Evolutionary conservation across 2,329 filamentous ascomycete species (phyloP).

Genomic region (Xylariaceae sp.): DNA sequence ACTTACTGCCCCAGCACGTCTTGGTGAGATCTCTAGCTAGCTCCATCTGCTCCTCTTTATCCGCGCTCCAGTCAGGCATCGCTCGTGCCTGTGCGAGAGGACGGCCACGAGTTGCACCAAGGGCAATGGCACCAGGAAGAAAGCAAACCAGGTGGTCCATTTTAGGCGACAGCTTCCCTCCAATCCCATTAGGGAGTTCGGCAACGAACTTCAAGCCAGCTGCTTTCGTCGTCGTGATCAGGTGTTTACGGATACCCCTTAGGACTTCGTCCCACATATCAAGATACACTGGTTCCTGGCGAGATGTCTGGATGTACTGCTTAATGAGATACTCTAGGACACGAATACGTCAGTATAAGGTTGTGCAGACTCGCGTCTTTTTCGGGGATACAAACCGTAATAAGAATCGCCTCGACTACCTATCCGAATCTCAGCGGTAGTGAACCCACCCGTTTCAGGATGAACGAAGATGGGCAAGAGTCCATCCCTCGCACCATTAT

Average conservation of each 20-base stretch:
- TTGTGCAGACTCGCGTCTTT: too few species aligned
- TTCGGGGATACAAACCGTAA: conserved; percentile 73
- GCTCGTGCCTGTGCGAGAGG: conserved; percentile 75
- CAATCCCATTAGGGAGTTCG: conserved; percentile 78
- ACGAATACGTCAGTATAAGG: too few species aligned
- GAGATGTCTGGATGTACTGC: conserved; percentile 90
- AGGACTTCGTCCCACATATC: conserved; percentile 91
- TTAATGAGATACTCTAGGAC: conserved; percentile 85
- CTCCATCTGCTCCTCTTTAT: conserved; percentile 82
- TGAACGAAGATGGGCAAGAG: conserved; percentile 90
- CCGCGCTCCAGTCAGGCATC: conserved; percentile 71
- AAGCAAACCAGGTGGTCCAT: conserved; percentile 98
- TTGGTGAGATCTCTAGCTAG: conserved; percentile 89
- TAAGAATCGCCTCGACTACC: conserved; percentile 95
- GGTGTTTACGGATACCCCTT: conserved; percentile 82
- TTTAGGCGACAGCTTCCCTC: conserved; percentile 74
- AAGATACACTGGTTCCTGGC: conserved; percentile 80
- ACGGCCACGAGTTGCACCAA: conserved; percentile 80
- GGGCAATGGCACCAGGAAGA: conserved; percentile 89
- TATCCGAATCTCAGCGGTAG: conserved; percentile 82
- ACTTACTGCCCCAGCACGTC: conserved; percentile 81
- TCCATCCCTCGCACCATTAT: conserved; percentile 76
- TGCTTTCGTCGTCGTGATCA: conserved; percentile 82
- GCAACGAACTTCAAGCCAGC: conserved; percentile 83
- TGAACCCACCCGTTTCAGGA: conserved; percentile 77